Conservation (phyloP, 129 eudicot species). For the Tagetes erecta region DNA sequence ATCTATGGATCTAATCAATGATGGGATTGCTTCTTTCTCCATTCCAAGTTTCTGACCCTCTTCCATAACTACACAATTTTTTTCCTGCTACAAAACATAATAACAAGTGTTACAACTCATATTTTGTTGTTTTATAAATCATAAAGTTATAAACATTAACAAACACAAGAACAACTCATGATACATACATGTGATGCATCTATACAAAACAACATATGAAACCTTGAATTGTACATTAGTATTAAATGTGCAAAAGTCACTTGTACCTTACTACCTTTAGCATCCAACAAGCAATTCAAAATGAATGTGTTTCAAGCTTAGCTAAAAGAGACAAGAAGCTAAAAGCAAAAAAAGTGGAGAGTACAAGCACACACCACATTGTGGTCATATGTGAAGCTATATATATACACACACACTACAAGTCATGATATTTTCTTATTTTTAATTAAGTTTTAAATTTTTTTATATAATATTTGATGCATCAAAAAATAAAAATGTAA, state of each 20-base stretch:
- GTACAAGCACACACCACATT: conserved; percentile 18
- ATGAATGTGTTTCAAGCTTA: conserved; percentile 21
- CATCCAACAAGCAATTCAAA: conserved; percentile 22
- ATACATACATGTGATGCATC: not conserved
- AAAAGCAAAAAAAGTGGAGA: conserved; percentile 2
- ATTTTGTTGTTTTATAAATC: not conserved
- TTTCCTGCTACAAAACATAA: conserved; percentile 21
- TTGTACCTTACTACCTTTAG: conserved; percentile 45
- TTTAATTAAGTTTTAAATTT: not conserved
- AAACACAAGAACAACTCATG: not conserved
- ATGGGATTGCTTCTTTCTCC: conserved; percentile 44
- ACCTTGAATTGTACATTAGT: conserved; percentile 17
- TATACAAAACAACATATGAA: not conserved
- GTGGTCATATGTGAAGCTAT: conserved; percentile 21
- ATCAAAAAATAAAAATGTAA: not conserved
- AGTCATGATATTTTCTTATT: not conserved
- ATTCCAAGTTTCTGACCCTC: conserved; percentile 18
- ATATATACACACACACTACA: conserved; percentile 21
- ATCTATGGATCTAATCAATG: conserved; percentile 46
- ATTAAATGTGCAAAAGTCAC: conserved; percentile 6
- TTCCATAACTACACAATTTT: conserved; percentile 39
- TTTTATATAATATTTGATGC: not conserved
- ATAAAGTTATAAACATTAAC: not conserved
- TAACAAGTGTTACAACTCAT: not conserved
- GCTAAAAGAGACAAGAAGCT: conserved; percentile 32